These are phyloP conservation scores for Dipodascus geniculatus DNA, from an alignment of 805 yeast species.

Conservation along the genomic window DNA sequence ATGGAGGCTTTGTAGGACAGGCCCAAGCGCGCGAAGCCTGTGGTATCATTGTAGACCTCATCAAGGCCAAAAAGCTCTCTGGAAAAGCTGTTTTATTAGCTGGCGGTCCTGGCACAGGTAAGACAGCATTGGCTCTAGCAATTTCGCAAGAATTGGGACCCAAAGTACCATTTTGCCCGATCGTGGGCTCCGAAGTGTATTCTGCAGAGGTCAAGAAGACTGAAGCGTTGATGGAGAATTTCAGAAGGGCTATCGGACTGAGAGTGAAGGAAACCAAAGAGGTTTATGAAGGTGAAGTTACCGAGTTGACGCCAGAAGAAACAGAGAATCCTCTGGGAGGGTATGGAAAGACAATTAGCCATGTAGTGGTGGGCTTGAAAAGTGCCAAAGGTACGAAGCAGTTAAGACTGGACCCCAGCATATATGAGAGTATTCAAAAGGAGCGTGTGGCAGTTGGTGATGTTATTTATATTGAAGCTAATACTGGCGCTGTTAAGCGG, in stretches of 20 bases:
- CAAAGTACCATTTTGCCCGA: slow-evolving; percentile 94
- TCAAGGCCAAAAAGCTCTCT: slow-evolving; percentile 83
- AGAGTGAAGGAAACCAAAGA: slow-evolving; percentile 95
- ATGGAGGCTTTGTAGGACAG: slow-evolving; percentile 85
- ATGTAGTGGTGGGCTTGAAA: slow-evolving; percentile 87
- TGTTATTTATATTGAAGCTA: slow-evolving; percentile 92
- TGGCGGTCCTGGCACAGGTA: slow-evolving; percentile 98
- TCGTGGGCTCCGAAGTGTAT: slow-evolving; percentile 88
- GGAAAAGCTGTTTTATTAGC: slow-evolving; percentile 94
- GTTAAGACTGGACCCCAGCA: slow-evolving; percentile 80
- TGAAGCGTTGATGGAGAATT: slow-evolving; percentile 90
- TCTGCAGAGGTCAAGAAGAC: slow-evolving; percentile 97
- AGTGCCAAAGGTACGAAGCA: slow-evolving; percentile 87
- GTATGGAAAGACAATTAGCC: slow-evolving; percentile 91
- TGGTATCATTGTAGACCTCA: slow-evolving; percentile 87
- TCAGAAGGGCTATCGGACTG: slow-evolving; percentile 91
- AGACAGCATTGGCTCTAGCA: slow-evolving; percentile 93
- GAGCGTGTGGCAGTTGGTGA: slow-evolving; percentile 93
- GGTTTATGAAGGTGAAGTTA: slow-evolving; percentile 96
- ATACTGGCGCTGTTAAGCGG: slow-evolving; percentile 93
- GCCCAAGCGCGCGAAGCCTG: slow-evolving; percentile 65
- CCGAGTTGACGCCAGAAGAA: slow-evolving; percentile 91
- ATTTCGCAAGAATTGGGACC: slow-evolving; percentile 94
- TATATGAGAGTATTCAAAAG: slow-evolving; percentile 87
- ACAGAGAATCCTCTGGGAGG: slow-evolving; percentile 96